Evolutionary conservation across 2,329 filamentous ascomycete species (phyloP).

Genomic region (Cytospora leucostoma): DNA sequence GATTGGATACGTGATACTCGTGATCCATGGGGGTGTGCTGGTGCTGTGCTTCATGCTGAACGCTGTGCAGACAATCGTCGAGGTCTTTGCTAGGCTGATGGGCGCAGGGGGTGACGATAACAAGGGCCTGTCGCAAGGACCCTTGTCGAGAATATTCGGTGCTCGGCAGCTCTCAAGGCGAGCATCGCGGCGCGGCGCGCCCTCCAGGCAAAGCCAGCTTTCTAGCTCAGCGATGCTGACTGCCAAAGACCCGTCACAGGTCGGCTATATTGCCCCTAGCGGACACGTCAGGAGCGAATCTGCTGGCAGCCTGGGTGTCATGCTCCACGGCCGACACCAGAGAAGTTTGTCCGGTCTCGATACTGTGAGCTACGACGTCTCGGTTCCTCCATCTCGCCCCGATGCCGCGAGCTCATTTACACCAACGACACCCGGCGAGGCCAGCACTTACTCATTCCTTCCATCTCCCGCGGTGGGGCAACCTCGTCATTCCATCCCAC

Average conservation of each 20-base stretch:
- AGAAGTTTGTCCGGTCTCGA: conserved; percentile 59
- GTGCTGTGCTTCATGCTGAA: conserved; percentile 94
- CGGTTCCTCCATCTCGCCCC: conserved; percentile 48
- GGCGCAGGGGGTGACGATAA: conserved; percentile 79
- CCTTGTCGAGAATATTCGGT: conserved; percentile 86
- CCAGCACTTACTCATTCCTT: conserved; percentile 72
- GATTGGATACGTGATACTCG: conserved; percentile 89
- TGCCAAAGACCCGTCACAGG: conserved; percentile 65
- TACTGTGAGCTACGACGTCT: conserved; percentile 49
- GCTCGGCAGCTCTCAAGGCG: conserved; percentile 84
- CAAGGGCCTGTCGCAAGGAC: conserved; percentile 72
- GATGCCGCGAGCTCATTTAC: conserved; percentile 65
- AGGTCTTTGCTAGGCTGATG: conserved; percentile 79
- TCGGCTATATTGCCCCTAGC: conserved; percentile 54
- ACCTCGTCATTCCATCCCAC: conserved; percentile 46
- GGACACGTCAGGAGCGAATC: conserved; percentile 63
- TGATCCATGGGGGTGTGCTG: conserved; percentile 82
- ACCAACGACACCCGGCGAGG: conserved; percentile 72
- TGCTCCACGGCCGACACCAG: conserved; percentile 46
- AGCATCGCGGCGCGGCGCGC: conserved; percentile 61
- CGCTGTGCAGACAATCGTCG: conserved; percentile 84
- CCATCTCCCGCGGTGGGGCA: conserved; percentile 53
- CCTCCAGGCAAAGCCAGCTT: conserved; percentile 76
- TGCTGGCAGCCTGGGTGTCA: conserved; percentile 57
- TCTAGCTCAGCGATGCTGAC: conserved; percentile 82